A percentile compares a stretch with the other conserved stretches of the same genome.
phyloP scores from a whole-genome alignment of 108 stramenopile species.

The Pseudonitzschia pungens region DNA sequence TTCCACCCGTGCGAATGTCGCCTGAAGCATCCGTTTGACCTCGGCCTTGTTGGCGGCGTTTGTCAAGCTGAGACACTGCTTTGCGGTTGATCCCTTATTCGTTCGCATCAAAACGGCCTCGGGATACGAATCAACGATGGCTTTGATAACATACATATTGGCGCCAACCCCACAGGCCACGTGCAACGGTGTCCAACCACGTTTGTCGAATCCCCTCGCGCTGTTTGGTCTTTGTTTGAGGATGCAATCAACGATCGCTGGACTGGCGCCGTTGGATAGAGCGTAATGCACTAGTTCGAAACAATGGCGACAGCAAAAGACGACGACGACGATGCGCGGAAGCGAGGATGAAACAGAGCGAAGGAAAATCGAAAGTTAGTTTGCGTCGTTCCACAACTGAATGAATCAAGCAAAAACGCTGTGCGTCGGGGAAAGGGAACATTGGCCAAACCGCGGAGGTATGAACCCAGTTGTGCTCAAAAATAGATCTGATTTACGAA shows the following conservation, averaged over 20 bases:
- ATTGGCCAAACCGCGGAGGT: too few relatives aligned
- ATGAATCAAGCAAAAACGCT: too few relatives aligned
- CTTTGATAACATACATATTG: slow-evolving; percentile 57
- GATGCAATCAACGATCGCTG: slow-evolving; percentile 45
- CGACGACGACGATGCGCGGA: too few relatives aligned
- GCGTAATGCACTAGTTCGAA: slow-evolving; percentile 55
- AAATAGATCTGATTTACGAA: too few relatives aligned
- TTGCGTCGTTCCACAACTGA: too few relatives aligned
- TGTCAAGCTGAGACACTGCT: slow-evolving; percentile 47
- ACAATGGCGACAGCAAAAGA: too few relatives aligned
- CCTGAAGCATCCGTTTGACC: slow-evolving; percentile 29
- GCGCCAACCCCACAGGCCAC: slow-evolving; percentile 80
- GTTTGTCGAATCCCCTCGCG: slow-evolving; percentile 57
- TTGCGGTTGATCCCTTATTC: slow-evolving; percentile 58
- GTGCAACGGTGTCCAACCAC: slow-evolving; percentile 77
- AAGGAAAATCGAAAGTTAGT: too few relatives aligned
- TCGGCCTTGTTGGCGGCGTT: slow-evolving; percentile 42
- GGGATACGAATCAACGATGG: slow-evolving; percentile 66
- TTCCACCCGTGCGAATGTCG: slow-evolving; percentile 24
- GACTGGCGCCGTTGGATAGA: slow-evolving; percentile 59
- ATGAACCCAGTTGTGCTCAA: too few relatives aligned
- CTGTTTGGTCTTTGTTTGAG: slow-evolving; percentile 46
- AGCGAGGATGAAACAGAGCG: too few relatives aligned
- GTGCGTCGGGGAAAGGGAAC: too few relatives aligned
- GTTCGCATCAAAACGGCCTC: slow-evolving; percentile 66